Evolutionary conservation across 2,329 filamentous ascomycete species (phyloP).

Genomic region (Fusarium siculi): DNA sequence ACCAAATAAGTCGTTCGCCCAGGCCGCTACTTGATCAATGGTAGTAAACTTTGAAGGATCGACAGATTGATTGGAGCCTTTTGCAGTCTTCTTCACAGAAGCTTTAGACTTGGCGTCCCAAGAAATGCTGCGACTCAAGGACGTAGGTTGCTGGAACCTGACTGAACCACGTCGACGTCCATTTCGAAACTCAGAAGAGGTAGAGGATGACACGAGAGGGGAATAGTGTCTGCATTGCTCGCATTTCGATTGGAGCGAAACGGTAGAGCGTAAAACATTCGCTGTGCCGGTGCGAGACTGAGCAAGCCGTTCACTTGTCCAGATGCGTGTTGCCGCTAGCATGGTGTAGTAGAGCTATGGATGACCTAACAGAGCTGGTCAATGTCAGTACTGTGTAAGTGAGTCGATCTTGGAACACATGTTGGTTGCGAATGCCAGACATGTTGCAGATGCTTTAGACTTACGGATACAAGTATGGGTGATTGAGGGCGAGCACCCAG

Average conservation of each 20-base stretch:
- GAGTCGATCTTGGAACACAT: neutral
- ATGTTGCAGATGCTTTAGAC: slow-evolving; percentile 1
- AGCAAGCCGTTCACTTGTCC: slow-evolving; percentile 45
- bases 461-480: slow-evolving; percentile 4
- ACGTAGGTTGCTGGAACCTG: slow-evolving; percentile 59
- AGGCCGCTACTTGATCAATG: slow-evolving; percentile 49
- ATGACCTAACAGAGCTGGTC: neutral
- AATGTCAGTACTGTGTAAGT: neutral
- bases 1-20: slow-evolving; percentile 52
- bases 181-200: slow-evolving; percentile 56
- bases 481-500: slow-evolving; percentile 12
- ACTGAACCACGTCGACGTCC: slow-evolving; percentile 55
- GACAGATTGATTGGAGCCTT: slow-evolving; percentile 51
- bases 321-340: slow-evolving; percentile 42
- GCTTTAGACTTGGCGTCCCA: slow-evolving; percentile 58
- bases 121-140: slow-evolving; percentile 55
- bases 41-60: slow-evolving; percentile 50
- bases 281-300: slow-evolving; percentile 28
- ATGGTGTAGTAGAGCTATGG: slow-evolving; percentile 27
- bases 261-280: slow-evolving; percentile 20
- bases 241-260: slow-evolving; percentile 31
- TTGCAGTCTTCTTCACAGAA: slow-evolving; percentile 55
- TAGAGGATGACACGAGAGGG: slow-evolving; percentile 59
- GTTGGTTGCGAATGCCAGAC: neutral
- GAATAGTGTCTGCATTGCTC: slow-evolving; percentile 56